Conservation (phyloP, 306 rosid species). For the Sophora flavescens region DNA sequence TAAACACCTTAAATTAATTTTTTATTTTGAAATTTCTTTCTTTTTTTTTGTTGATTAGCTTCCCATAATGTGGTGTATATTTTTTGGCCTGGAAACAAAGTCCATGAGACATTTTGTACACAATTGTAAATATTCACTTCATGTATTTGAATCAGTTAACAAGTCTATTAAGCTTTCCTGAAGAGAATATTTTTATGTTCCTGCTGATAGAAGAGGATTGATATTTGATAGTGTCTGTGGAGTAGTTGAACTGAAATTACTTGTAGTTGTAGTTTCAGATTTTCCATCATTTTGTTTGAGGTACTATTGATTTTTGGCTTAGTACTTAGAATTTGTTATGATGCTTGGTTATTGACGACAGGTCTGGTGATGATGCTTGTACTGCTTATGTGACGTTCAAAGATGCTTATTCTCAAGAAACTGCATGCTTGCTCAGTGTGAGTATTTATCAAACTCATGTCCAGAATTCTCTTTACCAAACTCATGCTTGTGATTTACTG, state of each 20-base stretch:
- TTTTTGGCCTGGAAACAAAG: conserved; percentile 9
- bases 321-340: conserved; percentile 4
- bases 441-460: conserved; percentile 49
- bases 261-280: neutral
- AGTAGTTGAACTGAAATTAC: conserved; percentile 17
- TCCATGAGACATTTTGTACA: neutral
- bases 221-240: neutral
- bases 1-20: neutral
- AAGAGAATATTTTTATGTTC: conserved; percentile 19
- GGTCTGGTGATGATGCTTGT: conserved; percentile 81
- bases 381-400: conserved; percentile 89
- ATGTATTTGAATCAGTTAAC: conserved; percentile 12
- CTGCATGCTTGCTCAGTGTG: conserved; percentile 96
- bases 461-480: neutral
- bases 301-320: conserved; percentile 31
- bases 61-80: neutral
- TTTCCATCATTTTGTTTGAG: neutral
- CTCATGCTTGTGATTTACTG: neutral
- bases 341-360: conserved; percentile 44
- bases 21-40: neutral
- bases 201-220: neutral
- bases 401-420: conserved; percentile 86
- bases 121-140: neutral
- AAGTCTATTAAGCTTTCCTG: conserved; percentile 2
- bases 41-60: neutral